These are phyloP conservation scores for Fusarium haematococcum DNA, from an alignment of 2,329 filamentous ascomycete species.

Conservation along the genomic window DNA sequence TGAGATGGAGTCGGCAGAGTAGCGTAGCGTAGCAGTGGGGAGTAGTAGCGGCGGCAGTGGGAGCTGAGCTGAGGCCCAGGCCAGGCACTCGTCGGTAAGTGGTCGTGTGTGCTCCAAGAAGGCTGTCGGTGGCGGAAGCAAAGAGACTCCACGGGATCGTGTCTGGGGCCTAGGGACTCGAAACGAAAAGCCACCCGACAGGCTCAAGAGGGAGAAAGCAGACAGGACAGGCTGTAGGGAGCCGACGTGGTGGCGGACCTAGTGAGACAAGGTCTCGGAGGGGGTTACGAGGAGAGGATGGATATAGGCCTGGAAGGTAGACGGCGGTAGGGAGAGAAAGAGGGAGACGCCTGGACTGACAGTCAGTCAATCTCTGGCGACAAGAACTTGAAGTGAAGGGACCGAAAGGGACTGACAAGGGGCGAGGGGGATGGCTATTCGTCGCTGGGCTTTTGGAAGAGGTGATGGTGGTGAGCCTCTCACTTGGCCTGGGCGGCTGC, in stretches of 20 bases:
- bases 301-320: background rate
- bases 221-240: constrained; percentile 9
- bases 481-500: constrained; percentile 5
- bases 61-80: background rate
- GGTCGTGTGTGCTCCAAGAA: constrained; percentile 12
- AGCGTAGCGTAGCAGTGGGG: constrained; percentile 16
- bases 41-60: constrained; percentile 5
- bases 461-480: constrained; percentile 30
- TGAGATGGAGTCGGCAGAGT: constrained; percentile 30
- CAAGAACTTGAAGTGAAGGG: background rate
- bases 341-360: background rate
- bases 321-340: background rate
- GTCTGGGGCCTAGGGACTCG: constrained; percentile 8
- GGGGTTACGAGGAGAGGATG: background rate
- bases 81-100: constrained; percentile 9
- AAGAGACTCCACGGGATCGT: constrained; percentile 7
- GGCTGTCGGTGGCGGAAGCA: constrained; percentile 23
- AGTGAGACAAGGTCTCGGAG: constrained; percentile 38
- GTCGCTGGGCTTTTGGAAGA: constrained; percentile 35
- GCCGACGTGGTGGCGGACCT: constrained; percentile 17
- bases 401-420: constrained; percentile 18
- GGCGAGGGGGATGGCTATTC: constrained; percentile 25
- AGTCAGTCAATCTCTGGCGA: constrained; percentile 4
- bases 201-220: background rate
- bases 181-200: constrained; percentile 29